Base-by-base conservation (phyloP, 768 basidiomycete genomes). In the Amanita thiersii region DNA sequence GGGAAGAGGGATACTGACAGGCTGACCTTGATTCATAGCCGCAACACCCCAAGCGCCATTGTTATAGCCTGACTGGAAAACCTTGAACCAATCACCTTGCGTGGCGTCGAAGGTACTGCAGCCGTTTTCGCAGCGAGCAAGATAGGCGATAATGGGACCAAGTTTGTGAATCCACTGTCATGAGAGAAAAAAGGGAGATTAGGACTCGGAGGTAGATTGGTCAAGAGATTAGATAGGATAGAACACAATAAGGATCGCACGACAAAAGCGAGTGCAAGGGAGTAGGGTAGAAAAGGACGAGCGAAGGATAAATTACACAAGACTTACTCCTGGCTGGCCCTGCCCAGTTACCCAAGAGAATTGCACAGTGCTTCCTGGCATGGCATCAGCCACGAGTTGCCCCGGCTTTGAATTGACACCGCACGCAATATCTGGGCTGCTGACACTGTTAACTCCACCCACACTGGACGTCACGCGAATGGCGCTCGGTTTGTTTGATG, bases 41-140 rank as follows among this genome's bases (percentile, higher is more conserved):
- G n/a, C n/a, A n/a, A n/a, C n/a, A n/a, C n/a, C n/a, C n/a, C n/a
- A n/a, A n/a, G n/a, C n/a, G n/a, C n/a, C n/a, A n/a, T n/a, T n/a
- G n/a, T 63, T 44, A 12, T 58, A 49, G 0, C 68, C 68, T 5
- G 56, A 60, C 48, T 70, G 57, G 28, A 55, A 54, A 44, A 73
- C 66, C 66, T 78, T 77, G 63, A 77, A 73, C 70, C 70, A 77
- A 48, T 66, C 53, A 3, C 70, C 70, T 21, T 62, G 45, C 31
- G 57, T 58, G 1, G 69, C 41, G 45, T 73, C 52, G 50, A 68
- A 72, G 38, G 65, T 52, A 37, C 63, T 61, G 48, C 75, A 75
- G 1, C 61, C 60, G 12, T 52, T 52, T 2, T 59, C 61, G 51
- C 75, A 77, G 20, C 57, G 47, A 1, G 73, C 60, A 47, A 63